These are phyloP conservation scores for Pterocarpus santalinus DNA, from an alignment of 306 rosid genomes.

Conservation along the genomic window DNA sequence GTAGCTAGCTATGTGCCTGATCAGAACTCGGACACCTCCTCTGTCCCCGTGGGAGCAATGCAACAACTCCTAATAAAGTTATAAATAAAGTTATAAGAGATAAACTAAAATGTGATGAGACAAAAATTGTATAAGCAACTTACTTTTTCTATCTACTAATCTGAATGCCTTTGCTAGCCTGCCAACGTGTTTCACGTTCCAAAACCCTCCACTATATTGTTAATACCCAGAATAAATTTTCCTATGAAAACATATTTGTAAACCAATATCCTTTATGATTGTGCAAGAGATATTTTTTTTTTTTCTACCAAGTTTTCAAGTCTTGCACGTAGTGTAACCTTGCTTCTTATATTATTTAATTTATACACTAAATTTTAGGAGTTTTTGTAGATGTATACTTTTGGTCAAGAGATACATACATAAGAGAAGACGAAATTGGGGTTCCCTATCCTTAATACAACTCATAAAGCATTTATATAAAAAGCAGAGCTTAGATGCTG, in stretches of 20 bases:
- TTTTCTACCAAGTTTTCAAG: not conserved
- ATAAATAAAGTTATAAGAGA: too few species aligned
- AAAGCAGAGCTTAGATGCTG: constrained; percentile 46
- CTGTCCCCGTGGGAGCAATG: constrained; percentile 39
- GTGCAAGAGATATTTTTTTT: not conserved
- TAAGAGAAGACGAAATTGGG: constrained; percentile 37
- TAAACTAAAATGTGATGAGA: constrained; percentile 37
- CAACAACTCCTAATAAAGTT: constrained; percentile 26
- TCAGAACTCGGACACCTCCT: constrained; percentile 46
- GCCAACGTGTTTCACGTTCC: constrained; percentile 57
- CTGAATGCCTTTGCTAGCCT: constrained; percentile 46
- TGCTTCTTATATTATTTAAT: constrained; percentile 4
- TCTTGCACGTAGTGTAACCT: constrained; percentile 4
- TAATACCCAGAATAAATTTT: constrained; percentile 28
- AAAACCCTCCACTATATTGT: constrained; percentile 40
- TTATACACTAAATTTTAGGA: not conserved
- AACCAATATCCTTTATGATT: constrained; percentile 1
- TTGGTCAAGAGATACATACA: constrained; percentile 2
- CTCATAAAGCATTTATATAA: constrained; percentile 40
- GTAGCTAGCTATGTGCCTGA: constrained; percentile 40
- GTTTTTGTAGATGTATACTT: not conserved
- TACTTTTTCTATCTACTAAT: constrained; percentile 49
- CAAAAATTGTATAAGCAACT: constrained; percentile 45
- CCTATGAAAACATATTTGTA: not conserved
- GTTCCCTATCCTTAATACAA: constrained; percentile 45